phyloP scores from a whole-genome alignment of 139 green algal species.

The Chlamydomonas sphaeroides region DNA sequence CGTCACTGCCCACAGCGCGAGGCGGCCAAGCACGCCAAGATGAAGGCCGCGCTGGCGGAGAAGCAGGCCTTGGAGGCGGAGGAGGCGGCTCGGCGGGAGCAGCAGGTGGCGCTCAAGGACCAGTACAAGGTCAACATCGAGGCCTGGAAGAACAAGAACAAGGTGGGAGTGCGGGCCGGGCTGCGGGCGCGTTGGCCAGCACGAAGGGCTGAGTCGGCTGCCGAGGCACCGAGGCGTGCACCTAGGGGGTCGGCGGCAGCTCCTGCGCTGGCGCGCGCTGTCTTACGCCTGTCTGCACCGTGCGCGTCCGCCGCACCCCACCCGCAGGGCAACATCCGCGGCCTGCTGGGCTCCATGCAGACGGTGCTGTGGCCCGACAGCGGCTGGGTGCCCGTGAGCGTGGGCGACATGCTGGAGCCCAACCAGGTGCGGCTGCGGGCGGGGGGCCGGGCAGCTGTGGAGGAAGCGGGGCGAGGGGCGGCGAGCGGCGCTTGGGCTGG shows the following conservation, averaged over 20 bases:
- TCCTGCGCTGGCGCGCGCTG: no score
- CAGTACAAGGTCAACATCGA: constrained; percentile 70
- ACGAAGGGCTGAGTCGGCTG: no score
- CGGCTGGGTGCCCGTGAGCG: constrained; percentile 77
- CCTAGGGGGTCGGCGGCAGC: no score
- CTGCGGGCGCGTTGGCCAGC: no score
- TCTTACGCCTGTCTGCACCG: not conserved
- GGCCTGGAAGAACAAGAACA: constrained; percentile 78
- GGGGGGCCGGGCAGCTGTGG: not conserved
- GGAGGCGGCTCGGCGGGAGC: constrained; percentile 56
- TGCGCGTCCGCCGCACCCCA: not conserved
- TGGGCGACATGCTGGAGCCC: constrained; percentile 88
- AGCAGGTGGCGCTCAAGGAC: constrained; percentile 73
- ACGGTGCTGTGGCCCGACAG: constrained; percentile 89
- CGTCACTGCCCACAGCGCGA: constrained; percentile 45
- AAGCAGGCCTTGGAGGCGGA: constrained; percentile 65
- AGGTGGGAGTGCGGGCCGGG: no score
- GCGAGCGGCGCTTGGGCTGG: no score
- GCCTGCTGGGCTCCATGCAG: constrained; percentile 85
- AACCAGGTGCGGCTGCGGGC: constrained; percentile 43
- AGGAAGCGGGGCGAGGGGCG: no score
- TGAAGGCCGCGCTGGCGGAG: constrained; percentile 57
- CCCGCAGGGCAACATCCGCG: constrained; percentile 87
- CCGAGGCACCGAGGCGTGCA: no score
- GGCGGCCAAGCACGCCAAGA: constrained; percentile 65